These are phyloP conservation scores for Cladophialophora carrionii DNA, from an alignment of 2,329 filamentous ascomycete species.

Conservation along the genomic window DNA sequence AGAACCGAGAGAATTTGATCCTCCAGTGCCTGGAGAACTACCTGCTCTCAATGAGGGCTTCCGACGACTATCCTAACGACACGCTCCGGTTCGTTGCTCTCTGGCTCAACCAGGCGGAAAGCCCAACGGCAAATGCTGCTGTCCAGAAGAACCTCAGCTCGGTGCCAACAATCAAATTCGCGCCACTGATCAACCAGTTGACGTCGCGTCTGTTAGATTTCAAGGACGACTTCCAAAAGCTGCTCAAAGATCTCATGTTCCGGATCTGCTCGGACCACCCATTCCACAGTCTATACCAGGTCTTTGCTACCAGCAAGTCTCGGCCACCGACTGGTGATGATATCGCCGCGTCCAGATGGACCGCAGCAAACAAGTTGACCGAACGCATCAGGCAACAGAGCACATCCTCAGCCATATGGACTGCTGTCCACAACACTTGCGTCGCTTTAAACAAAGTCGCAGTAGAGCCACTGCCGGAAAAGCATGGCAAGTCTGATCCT, in stretches of 20 bases:
- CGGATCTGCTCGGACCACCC: slow-evolving; percentile 91
- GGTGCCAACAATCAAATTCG: slow-evolving; percentile 91
- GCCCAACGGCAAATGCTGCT: slow-evolving; percentile 73
- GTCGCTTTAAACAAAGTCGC: slow-evolving; percentile 61
- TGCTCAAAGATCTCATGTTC: slow-evolving; percentile 73
- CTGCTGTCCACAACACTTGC: slow-evolving; percentile 73
- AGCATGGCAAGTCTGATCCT: slow-evolving; percentile 67
- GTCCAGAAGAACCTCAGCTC: slow-evolving; percentile 70
- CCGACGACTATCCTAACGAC: slow-evolving; percentile 86
- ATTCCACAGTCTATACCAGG: slow-evolving; percentile 95
- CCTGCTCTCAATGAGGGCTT: slow-evolving; percentile 78
- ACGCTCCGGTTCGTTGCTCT: slow-evolving; percentile 88
- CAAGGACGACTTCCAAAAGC: slow-evolving; percentile 70
- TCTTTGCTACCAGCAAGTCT: slow-evolving; percentile 78
- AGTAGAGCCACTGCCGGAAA: slow-evolving; percentile 56
- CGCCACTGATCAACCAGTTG: slow-evolving; percentile 89
- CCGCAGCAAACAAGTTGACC: slow-evolving; percentile 71
- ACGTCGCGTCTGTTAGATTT: slow-evolving; percentile 85
- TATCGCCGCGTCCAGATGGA: slow-evolving; percentile 71
- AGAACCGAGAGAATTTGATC: slow-evolving; percentile 80
- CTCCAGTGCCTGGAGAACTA: slow-evolving; percentile 91
- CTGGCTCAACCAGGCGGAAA: slow-evolving; percentile 87
- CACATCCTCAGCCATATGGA: slow-evolving; percentile 64
- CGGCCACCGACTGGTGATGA: slow-evolving; percentile 68
- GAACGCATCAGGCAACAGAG: slow-evolving; percentile 61